Evolutionary conservation across 768 basidiomycete genomes (phyloP).

Genomic region (Serendipita sp.): DNA sequence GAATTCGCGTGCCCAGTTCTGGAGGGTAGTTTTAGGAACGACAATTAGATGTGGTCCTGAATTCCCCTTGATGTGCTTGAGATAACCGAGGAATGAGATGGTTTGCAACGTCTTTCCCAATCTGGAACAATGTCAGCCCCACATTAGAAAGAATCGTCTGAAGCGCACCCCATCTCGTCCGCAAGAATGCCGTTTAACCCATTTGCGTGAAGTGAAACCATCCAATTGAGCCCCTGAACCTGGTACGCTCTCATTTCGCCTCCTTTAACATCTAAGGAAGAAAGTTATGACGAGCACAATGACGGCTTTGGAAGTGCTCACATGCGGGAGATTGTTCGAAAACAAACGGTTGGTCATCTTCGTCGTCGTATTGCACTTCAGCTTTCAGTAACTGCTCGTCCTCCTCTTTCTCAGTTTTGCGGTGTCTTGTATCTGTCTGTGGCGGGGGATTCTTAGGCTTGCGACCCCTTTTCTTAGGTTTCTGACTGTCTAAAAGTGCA

Average conservation of each 20-base stretch:
- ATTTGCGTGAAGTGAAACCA: conserved; percentile 91
- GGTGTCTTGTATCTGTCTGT: conserved; percentile 41
- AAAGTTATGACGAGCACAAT: background rate
- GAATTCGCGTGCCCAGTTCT: conserved; percentile 95
- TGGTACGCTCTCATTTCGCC: conserved; percentile 87
- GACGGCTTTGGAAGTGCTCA: conserved; percentile 22
- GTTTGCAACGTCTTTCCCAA: conserved; percentile 98
- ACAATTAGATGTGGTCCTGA: conserved; percentile 85
- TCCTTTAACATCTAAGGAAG: conserved; percentile 55
- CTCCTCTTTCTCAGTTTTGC: conserved; percentile 96
- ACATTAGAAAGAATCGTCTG: background rate
- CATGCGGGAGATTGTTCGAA: conserved; percentile 91
- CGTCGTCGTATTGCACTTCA: conserved; percentile 61
- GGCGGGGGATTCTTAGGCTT: conserved; percentile 27
- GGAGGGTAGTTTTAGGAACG: conserved; percentile 95
- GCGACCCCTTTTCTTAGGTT: conserved; percentile 68
- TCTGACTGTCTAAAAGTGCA: conserved; percentile 73
- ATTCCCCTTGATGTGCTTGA: conserved; percentile 66
- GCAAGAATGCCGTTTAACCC: conserved; percentile 94
- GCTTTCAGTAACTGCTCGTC: conserved; percentile 90
- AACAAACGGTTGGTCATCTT: conserved; percentile 80
- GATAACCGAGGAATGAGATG: conserved; percentile 90
- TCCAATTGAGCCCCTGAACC: conserved; percentile 91
- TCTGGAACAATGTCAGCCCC: conserved; percentile 25
- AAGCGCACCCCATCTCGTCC: conserved; percentile 71